Evolutionary conservation across 1,284 basidiomycete species (phyloP), one percentile per base, ranked within the genome.

Genomic region (Inonotus hispidus): DNA sequence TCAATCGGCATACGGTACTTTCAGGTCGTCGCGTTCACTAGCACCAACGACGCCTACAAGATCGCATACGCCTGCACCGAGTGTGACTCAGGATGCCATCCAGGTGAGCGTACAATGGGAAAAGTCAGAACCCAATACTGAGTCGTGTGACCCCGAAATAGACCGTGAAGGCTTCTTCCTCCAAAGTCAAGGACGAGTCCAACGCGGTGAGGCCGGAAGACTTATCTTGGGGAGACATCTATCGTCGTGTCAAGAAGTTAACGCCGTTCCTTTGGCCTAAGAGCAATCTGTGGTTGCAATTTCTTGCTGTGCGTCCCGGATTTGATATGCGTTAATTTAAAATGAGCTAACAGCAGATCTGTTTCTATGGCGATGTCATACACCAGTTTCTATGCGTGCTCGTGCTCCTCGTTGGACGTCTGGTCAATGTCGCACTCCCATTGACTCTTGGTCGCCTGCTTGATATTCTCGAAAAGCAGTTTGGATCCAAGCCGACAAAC

Each of bases 181-280:
- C 55, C 11, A 57, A 47, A 38, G 37, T 38, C 19, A 60, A 63
- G 27, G 21, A 13, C 45, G 43, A 55, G 23, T 27, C 58, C 14
- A 41, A 53, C 8, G 32, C 38, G 10, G 67, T 72, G 19, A 80
- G 79, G 66, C 78, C 79, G 50, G 84, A 88, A 60, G 76, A 88
- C 65, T 86, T 86, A 8, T 80, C 85, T 3, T 90, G 87, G 87
- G 65, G 71, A 43, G 87, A 88, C 71, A 73, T 86, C 52, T 77
- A 77, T 72, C 74, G 70, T 23, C 82, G 88, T 56, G 74, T 92
- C 61, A 74, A 77, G 55, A 82, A 82, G 60, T 77, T 94, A 39
- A 75, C 81, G 27, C 92, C 92, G 3, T 92, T 91, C 74, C 82
- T 95, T 10, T 95, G 92, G 92, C 92, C 92, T 5, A 80, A 79